These are phyloP conservation scores for Suhomyces chickasaworum DNA, from an alignment of 1,139 yeast species.

Conservation along the genomic window DNA sequence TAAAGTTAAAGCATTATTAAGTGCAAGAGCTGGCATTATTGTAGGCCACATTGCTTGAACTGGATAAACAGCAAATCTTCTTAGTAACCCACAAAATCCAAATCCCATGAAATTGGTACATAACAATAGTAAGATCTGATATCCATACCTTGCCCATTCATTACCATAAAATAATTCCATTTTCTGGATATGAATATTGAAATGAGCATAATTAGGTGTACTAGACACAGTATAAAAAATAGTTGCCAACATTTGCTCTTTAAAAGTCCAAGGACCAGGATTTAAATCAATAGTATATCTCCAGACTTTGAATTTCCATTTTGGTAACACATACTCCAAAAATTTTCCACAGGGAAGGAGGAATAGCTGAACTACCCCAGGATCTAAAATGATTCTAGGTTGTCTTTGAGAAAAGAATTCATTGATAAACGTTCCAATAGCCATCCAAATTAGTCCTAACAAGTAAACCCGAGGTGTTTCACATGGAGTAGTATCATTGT, in stretches of 20 bases:
- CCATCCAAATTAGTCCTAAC: constrained; percentile 57
- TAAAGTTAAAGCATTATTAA: constrained; percentile 22
- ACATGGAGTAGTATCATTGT: constrained; percentile 42
- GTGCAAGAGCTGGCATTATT: constrained; percentile 21
- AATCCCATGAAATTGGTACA: constrained; percentile 25
- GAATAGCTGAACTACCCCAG: constrained; percentile 58
- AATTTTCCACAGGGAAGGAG: constrained; percentile 57
- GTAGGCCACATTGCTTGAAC: constrained; percentile 21
- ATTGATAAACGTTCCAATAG: constrained; percentile 57
- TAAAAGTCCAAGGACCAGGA: constrained; percentile 28
- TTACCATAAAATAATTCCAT: constrained; percentile 18
- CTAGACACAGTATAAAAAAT: constrained; percentile 22
- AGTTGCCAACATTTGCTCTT: constrained; percentile 27
- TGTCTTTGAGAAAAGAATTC: constrained; percentile 59
- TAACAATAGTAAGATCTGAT: constrained; percentile 19
- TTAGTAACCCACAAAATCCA: constrained; percentile 25
- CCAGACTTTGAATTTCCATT: constrained; percentile 21
- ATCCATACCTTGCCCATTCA: constrained; percentile 22
- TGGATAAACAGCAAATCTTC: constrained; percentile 23
- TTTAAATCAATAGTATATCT: constrained; percentile 22
- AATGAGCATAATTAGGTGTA: constrained; percentile 16
- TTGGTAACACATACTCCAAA: constrained; percentile 27
- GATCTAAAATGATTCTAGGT: constrained; percentile 48
- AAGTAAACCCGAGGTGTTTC: constrained; percentile 62
- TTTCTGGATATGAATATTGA: constrained; percentile 21